Conservation (phyloP, 139 green algal genomes). For the Limnomonas spitsbergensis region DNA sequence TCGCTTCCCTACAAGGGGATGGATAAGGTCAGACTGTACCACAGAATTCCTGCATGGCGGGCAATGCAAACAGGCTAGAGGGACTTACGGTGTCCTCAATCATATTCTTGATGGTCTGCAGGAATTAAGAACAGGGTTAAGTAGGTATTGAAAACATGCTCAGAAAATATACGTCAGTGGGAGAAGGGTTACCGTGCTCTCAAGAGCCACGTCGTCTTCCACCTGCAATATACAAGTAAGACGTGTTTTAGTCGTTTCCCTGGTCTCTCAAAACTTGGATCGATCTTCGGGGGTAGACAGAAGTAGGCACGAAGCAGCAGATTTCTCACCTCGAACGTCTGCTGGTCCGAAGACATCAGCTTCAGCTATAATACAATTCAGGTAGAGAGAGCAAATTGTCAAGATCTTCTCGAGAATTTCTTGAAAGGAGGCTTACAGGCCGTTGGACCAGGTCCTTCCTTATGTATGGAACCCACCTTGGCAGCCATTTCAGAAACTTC, state of each 20-base stretch:
- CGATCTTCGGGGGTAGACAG: no score
- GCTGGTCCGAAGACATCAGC: conserved; percentile 32
- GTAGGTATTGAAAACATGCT: conserved; percentile 4
- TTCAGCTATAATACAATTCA: conserved; percentile 32
- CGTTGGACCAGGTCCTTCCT: no score
- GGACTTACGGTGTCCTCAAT: conserved; percentile 63
- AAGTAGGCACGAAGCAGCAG: no score
- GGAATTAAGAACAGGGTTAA: background rate
- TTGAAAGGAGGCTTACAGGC: no score
- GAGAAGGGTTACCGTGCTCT: conserved; percentile 35
- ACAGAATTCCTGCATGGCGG: no score
- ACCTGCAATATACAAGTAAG: conserved; percentile 73
- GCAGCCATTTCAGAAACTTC: no score
- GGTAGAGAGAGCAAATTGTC: no score
- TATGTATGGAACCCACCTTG: no score
- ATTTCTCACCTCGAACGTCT: conserved; percentile 68
- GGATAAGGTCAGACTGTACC: no score
- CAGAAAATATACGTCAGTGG: background rate
- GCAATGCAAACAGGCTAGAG: no score
- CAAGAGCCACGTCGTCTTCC: conserved; percentile 68
- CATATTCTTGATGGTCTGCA: conserved; percentile 79
- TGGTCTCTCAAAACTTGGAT: no score
- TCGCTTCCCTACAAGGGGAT: conserved; percentile 20
- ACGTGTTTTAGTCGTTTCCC: no score
- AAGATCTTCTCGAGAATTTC: background rate